Conservation (phyloP, 352 stramenopile genomes). For the Stephanocyclus meneghinianus region DNA sequence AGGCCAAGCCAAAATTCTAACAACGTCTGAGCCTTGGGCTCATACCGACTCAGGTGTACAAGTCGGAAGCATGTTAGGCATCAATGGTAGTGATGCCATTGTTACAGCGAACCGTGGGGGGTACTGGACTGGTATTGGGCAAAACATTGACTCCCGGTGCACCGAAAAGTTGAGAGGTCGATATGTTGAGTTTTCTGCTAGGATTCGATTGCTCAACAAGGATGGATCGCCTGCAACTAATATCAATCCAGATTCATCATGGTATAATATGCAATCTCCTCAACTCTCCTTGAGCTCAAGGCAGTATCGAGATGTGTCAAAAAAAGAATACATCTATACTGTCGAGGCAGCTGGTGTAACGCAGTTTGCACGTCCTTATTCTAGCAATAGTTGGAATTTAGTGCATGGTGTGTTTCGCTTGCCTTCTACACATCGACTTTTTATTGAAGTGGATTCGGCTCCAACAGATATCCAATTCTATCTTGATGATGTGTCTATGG, state of each 20-base stretch:
- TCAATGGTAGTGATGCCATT: slow-evolving; percentile 46
- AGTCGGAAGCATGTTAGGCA: slow-evolving; percentile 27
- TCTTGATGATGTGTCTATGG: slow-evolving; percentile 46
- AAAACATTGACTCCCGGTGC: slow-evolving; percentile 52
- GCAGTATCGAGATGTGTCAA: slow-evolving; percentile 25
- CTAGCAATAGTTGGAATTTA: slow-evolving; percentile 34
- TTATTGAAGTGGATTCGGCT: slow-evolving; percentile 44
- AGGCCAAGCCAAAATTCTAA: slow-evolving; percentile 23
- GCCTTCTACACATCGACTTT: slow-evolving; percentile 15
- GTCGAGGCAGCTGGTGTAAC: slow-evolving; percentile 26
- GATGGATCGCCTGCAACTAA: slow-evolving; percentile 16
- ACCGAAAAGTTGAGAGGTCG: slow-evolving; percentile 28
- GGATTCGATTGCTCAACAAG: slow-evolving; percentile 38
- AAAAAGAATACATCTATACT: slow-evolving; percentile 30
- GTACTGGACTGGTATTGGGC: slow-evolving; percentile 43
- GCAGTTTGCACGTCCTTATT: slow-evolving; percentile 34
- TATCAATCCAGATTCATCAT: slow-evolving; percentile 35
- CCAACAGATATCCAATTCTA: slow-evolving; percentile 45
- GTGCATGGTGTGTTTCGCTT: slow-evolving; percentile 48
- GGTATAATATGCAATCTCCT: slow-evolving; percentile 23
- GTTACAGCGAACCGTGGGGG: slow-evolving; percentile 23
- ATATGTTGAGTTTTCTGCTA: slow-evolving; percentile 55
- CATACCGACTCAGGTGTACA: slow-evolving; percentile 26
- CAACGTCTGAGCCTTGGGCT: slow-evolving; percentile 31
- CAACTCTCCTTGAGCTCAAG: slow-evolving; percentile 15